Evolutionary conservation across 768 basidiomycete genomes (phyloP).

Genomic region (Austroboletus eburneus): DNA sequence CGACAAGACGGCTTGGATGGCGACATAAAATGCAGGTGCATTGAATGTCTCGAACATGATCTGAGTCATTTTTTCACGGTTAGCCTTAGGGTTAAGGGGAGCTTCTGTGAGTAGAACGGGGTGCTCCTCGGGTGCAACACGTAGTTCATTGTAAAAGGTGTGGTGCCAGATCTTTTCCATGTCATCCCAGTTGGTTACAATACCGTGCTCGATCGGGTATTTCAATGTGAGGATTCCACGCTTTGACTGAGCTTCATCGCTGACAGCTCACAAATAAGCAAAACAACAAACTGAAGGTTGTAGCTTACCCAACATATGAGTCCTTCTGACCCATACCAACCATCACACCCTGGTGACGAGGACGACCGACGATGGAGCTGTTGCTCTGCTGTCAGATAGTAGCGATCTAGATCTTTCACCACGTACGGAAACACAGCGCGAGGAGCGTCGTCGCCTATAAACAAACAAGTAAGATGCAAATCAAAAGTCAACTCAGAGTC

Average conservation of each 20-base stretch:
- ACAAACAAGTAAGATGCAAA: conserved; percentile 2
- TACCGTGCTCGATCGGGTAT: conserved; percentile 92
- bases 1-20: conserved; percentile 70
- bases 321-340: conserved; percentile 97
- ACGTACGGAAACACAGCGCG: conserved; percentile 95
- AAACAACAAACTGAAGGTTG: conserved; percentile 3
- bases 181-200: conserved; percentile 98
- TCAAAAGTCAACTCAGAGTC: background rate
- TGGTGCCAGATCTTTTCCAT: conserved; percentile 99
- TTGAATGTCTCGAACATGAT: conserved; percentile 82
- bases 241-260: conserved; percentile 91
- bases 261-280: conserved; percentile 31
- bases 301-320: conserved; percentile 86
- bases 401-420: conserved; percentile 3
- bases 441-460: conserved; percentile 79
- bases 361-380: conserved; percentile 91
- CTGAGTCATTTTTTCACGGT: conserved; percentile 73
- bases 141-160: conserved; percentile 86
- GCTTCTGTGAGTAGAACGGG: conserved; percentile 70
- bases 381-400: conserved; percentile 9
- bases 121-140: conserved; percentile 75
- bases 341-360: conserved; percentile 94
- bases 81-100: conserved; percentile 69
- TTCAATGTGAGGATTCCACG: conserved; percentile 92
- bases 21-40: conserved; percentile 69